Evolutionary conservation across 345 rosid species (phyloP).

Genomic region (Lagerstroemia speciosa): DNA sequence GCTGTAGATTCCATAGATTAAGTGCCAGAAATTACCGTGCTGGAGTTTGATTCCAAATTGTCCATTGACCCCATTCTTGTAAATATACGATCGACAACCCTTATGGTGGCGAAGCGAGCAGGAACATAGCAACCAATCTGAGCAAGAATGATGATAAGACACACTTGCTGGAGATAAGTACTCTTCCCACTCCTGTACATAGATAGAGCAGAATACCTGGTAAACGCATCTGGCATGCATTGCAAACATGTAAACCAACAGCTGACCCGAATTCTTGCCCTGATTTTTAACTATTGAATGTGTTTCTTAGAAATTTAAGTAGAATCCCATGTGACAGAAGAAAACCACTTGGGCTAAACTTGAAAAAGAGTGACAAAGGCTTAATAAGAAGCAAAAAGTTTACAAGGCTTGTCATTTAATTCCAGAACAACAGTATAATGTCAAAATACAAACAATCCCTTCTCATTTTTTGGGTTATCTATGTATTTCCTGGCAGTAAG

Average conservation of each 20-base stretch:
- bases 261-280: neutral
- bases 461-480: no score
- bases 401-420: neutral
- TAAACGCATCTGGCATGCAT: neutral
- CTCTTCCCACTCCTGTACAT: slow-evolving; percentile 92
- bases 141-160: slow-evolving; percentile 84
- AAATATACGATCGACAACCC: slow-evolving; percentile 84
- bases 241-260: neutral
- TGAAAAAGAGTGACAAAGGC: neutral
- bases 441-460: neutral
- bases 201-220: slow-evolving; percentile 3
- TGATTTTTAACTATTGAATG: neutral
- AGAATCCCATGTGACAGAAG: neutral
- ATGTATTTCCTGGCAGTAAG: no score
- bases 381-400: neutral
- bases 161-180: slow-evolving; percentile 96
- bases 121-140: slow-evolving; percentile 97
- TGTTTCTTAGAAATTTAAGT: neutral
- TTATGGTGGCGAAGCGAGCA: slow-evolving; percentile 71
- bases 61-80: slow-evolving; percentile 94
- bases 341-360: neutral
- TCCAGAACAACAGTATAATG: neutral
- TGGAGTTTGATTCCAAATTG: slow-evolving; percentile 84
- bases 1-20: neutral
- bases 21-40: slow-evolving; percentile 50